Base-by-base conservation (phyloP, 129 eudicot genomes). In the Ambrosia trifida region DNA sequence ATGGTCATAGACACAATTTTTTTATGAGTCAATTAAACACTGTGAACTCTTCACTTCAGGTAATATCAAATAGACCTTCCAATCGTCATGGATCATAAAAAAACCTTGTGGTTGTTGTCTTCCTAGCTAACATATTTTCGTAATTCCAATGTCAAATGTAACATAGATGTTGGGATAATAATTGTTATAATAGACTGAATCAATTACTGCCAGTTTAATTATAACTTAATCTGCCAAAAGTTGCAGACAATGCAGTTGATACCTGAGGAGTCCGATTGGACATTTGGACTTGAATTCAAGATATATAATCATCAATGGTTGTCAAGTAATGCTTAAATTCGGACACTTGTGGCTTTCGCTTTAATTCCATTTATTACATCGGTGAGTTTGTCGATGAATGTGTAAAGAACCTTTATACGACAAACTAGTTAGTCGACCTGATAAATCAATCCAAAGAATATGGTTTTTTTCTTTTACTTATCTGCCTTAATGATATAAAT, bases 191-290 rank as follows among this genome's bases (percentile, higher is more conserved):
- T 9, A 47, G 20, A 72, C 49, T 72, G 60, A 16, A 47, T 40
- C 76, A 72, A 71, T 69, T 13, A 14, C 40, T 46, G 74, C 11
- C 51, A 16, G 49, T 56, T 11, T n/a, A n/a, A n/a, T n/a, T 18
- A 53, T 69, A 69, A 69, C 61, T 33, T 18, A 19, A 69, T 12
- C 20, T 33, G 64, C 51, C n/a, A 20, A 53, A 17, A 69, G 64
- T 69, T 53, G 50, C 52, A 35, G 49, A 69, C 51, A 69, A 19
- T 20, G 73, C 52, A 64, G 69, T 64, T 64, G 11, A 17, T 62
- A 68, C 46, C 53, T 68, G 72, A 47, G 31, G 41, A 28, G 58
- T 17, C 57, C 11, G 52, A 12, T 69, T 69, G 24, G 70, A 43
- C 54, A 35, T 66, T 66, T 43, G 3, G 38, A 7, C 36, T 43